Conservation (phyloP, 2,329 filamentous ascomycete species). For the Pseudogymnoascus sp. region DNA sequence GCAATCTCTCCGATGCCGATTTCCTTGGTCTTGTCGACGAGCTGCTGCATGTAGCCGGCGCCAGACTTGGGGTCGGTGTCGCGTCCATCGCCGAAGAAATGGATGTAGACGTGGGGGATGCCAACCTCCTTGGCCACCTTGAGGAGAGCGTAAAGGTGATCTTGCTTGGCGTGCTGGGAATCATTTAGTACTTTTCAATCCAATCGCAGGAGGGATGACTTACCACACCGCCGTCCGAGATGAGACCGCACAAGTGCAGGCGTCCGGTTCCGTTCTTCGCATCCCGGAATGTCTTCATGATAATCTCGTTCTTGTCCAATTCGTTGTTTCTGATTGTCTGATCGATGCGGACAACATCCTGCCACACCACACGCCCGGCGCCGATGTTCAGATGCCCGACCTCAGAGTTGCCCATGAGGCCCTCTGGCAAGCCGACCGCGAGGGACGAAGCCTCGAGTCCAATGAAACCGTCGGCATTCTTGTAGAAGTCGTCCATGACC, state of each 20-base stretch:
- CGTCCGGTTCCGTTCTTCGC: conserved; percentile 85
- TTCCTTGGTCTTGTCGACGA: conserved; percentile 73
- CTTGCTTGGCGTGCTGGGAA: conserved; percentile 77
- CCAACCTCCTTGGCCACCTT: conserved; percentile 81
- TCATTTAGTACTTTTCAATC: conserved; percentile 15
- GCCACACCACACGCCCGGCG: conserved; percentile 95
- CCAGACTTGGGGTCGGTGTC: conserved; percentile 97
- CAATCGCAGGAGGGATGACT: conserved; percentile 23
- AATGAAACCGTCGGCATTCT: conserved; percentile 74
- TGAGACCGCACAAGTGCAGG: conserved; percentile 82
- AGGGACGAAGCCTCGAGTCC: conserved; percentile 93
- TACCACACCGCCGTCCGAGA: conserved; percentile 90
- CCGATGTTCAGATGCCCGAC: conserved; percentile 98
- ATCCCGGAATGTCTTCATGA: conserved; percentile 56
- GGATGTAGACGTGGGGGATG: conserved; percentile 88
- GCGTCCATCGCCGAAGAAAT: conserved; percentile 97
- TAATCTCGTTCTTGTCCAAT: conserved; percentile 28
- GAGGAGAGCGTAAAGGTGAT: conserved; percentile 80
- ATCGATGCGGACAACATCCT: conserved; percentile 95
- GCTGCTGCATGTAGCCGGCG: conserved; percentile 75
- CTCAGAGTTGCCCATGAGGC: conserved; percentile 97
- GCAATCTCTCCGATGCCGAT: conserved; percentile 80
- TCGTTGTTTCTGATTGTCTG: conserved; percentile 59
- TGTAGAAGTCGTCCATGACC: conserved; percentile 85
- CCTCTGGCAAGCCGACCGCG: conserved; percentile 90